phyloP scores from a whole-genome alignment of 495 filamentous ascomycete species.

The Gamarada debralockiae region DNA sequence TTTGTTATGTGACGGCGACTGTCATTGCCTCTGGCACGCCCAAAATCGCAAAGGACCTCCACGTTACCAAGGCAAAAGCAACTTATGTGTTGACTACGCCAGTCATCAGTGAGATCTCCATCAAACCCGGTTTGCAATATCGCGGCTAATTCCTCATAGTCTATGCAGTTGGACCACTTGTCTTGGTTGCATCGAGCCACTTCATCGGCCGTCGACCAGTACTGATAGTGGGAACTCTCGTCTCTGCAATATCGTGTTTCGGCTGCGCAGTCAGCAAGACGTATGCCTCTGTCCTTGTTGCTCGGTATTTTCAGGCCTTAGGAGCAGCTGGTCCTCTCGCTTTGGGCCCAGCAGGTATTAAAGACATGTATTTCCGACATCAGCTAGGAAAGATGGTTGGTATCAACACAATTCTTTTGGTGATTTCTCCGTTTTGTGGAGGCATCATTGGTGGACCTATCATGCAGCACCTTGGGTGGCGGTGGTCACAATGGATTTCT shows the following conservation, averaged over 20 bases:
- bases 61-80: background rate
- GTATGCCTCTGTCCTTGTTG: background rate
- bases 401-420: background rate
- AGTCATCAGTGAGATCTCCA: background rate
- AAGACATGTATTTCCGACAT: conserved; percentile 3
- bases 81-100: background rate
- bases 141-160: background rate
- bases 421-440: background rate
- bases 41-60: background rate
- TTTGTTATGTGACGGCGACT: background rate
- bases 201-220: background rate
- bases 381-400: background rate
- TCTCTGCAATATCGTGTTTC: background rate
- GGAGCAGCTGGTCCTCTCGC: background rate
- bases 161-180: background rate
- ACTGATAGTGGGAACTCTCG: background rate
- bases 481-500: conserved; percentile 2
- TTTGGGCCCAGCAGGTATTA: background rate
- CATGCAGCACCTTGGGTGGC: background rate
- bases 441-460: background rate
- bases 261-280: background rate
- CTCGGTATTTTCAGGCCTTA: background rate
- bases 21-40: background rate
- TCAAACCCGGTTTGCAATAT: too few species aligned
- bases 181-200: background rate